Base-by-base conservation (phyloP, 306 rosid genomes). In the Urtica urens region DNA sequence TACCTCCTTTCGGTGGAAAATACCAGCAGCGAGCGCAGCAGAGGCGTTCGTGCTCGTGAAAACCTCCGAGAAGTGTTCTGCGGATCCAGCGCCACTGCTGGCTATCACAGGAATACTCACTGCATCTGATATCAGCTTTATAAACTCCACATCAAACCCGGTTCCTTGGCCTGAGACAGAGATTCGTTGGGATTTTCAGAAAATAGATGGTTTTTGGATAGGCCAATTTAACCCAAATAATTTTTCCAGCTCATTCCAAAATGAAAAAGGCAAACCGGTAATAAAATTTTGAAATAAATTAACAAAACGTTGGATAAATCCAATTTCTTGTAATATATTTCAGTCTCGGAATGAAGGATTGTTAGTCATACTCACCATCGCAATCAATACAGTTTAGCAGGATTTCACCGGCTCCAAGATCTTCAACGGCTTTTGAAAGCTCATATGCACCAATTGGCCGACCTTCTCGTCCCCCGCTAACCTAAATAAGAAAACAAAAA, bases 1-100 rank as follows among this genome's bases (percentile, higher is more conserved):
- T 77, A 92, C 96, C 96, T 92, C 96, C 42, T 92, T 92, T 47
- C 99, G 78, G 45, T 92, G 99, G 61, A 92, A 92, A 65, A 92
- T 92, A 47, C 99, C 99, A 1, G 99, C 99, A 21, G 99, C 99
- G 62, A 85, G 96, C 10, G 99, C 99, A 5, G 99, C 99, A 14
- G 99, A 92, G 16, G 94, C 94, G 61, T 73, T 75, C 9, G 95
- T 92, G 69, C 72, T 73, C 33, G 13, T 9, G 34, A 92, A 85
- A 46, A 92, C 99, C 46, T 85, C 96, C 7, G 87, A 70, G 53
- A 92, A 92, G 79, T 92, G 99, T 35, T 71, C 68, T 38, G 64
- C 71, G 62, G 51, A 25, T 10, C 99, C 99, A 17, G 99, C 99
- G 27, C 99, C 99, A 29, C 96, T 92, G 60, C 99, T 92, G 39